phyloP scores from a whole-genome alignment of 179 eudicot species.

The Patellifolia procumbens region DNA sequence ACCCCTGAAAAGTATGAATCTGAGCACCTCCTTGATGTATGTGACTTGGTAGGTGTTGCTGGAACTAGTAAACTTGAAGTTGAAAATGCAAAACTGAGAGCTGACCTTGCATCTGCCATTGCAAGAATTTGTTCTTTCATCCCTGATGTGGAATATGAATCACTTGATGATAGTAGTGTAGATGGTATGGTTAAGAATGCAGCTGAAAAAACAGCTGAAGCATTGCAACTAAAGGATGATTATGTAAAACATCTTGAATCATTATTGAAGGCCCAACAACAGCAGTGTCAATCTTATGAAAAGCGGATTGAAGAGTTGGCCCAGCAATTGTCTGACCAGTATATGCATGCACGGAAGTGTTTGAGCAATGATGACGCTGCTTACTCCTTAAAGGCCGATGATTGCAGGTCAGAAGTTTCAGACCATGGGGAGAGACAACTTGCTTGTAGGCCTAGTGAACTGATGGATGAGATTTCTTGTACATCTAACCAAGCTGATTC shows the following conservation, averaged over 20 bases:
- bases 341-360: constrained; percentile 43
- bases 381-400: constrained; percentile 48
- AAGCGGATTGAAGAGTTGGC: constrained; percentile 87
- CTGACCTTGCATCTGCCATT: constrained; percentile 95
- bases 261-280: constrained; percentile 60
- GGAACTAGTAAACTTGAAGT: constrained; percentile 96
- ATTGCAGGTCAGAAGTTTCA: constrained; percentile 63
- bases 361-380: constrained; percentile 38
- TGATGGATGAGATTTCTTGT: constrained; percentile 80
- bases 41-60: constrained; percentile 79
- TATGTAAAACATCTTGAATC: constrained; percentile 71
- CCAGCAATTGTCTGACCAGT: constrained; percentile 70
- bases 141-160: constrained; percentile 63
- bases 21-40: constrained; percentile 52
- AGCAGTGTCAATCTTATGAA: constrained; percentile 86
- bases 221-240: constrained; percentile 80
- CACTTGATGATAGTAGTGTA: constrained; percentile 62
- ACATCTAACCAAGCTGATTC: constrained; percentile 49
- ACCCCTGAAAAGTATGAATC: constrained; percentile 41
- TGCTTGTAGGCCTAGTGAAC: constrained; percentile 46
- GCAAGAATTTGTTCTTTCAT: constrained; percentile 68
- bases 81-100: constrained; percentile 92
- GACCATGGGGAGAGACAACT: constrained; percentile 51
- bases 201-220: constrained; percentile 85
- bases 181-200: constrained; percentile 64